Conservation (phyloP, 768 basidiomycete species). For the Kwoniella sp. region DNA sequence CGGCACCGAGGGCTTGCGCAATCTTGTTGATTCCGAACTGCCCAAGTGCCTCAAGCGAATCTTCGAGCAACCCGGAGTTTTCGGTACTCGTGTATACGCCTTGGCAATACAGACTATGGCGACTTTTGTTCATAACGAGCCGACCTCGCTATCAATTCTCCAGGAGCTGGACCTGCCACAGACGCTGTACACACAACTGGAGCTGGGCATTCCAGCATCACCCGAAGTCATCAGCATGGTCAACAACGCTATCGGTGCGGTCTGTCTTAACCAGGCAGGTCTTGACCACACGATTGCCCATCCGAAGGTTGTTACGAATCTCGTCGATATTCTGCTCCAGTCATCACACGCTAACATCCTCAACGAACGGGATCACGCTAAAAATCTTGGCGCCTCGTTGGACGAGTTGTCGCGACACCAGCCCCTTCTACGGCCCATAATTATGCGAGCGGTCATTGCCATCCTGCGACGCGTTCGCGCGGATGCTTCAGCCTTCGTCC, state of each 20-base stretch:
- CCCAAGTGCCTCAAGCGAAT: constrained; percentile 81
- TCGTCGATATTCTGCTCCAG: constrained; percentile 76
- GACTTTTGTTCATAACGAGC: constrained; percentile 97
- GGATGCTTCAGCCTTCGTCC: constrained; percentile 53
- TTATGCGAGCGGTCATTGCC: constrained; percentile 54
- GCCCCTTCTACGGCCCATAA: constrained; percentile 71
- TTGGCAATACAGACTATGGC: constrained; percentile 91
- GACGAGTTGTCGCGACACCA: constrained; percentile 97
- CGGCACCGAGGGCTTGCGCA: constrained; percentile 80
- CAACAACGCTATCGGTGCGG: constrained; percentile 89
- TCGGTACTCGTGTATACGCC: constrained; percentile 80
- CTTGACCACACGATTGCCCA: constrained; percentile 72
- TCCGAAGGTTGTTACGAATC: constrained; percentile 74
- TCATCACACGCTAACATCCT: constrained; percentile 68
- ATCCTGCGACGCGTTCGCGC: constrained; percentile 71
- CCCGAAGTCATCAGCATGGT: constrained; percentile 90
- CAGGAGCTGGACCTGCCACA: constrained; percentile 89
- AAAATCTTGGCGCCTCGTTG: constrained; percentile 77
- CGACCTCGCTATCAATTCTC: constrained; percentile 83
- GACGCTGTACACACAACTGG: constrained; percentile 78
- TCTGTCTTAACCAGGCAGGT: constrained; percentile 88
- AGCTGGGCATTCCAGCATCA: constrained; percentile 75
- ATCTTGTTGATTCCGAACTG: constrained; percentile 84
- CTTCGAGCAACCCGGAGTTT: constrained; percentile 71
- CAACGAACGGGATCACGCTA: constrained; percentile 87